Evolutionary conservation across 2,329 filamentous ascomycete species (phyloP).

Genomic region (Alternaria atra): DNA sequence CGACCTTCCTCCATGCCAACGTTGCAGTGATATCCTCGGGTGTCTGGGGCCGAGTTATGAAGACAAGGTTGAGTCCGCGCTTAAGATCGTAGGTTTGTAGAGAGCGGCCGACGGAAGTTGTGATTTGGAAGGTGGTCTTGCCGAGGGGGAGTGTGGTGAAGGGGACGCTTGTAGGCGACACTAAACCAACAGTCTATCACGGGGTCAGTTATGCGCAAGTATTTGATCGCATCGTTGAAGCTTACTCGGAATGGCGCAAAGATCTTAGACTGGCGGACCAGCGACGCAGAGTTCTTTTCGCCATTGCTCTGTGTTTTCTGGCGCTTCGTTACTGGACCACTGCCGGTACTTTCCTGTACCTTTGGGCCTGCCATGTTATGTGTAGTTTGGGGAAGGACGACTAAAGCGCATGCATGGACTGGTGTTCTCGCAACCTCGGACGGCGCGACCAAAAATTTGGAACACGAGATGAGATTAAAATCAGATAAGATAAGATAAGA

Average conservation of each 20-base stretch:
- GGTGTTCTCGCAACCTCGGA: conserved; percentile 16
- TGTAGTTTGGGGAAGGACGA: not conserved
- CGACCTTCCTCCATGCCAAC: conserved; percentile 82
- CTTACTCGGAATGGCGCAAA: conserved; percentile 93
- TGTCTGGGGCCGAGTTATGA: conserved; percentile 90
- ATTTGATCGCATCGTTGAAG: not conserved
- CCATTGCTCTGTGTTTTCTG: conserved; percentile 40
- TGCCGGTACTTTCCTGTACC: conserved; percentile 55
- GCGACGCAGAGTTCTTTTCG: conserved; percentile 54
- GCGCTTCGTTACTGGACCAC: conserved; percentile 73
- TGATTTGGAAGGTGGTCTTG: conserved; percentile 96
- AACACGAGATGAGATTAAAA: conserved; percentile 27
- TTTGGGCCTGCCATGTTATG: conserved; percentile 58
- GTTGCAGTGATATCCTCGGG: conserved; percentile 87
- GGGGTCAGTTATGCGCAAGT: conserved; percentile 15
- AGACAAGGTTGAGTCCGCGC: conserved; percentile 88
- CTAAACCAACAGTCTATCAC: conserved; percentile 83
- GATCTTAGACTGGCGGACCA: conserved; percentile 71
- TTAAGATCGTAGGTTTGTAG: conserved; percentile 96
- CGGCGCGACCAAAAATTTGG: conserved; percentile 22
- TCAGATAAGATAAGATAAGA: conserved; percentile 33
- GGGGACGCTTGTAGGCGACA: conserved; percentile 88
- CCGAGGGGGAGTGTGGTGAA: conserved; percentile 90
- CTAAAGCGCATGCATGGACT: conserved; percentile 10
- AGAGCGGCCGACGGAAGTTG: conserved; percentile 87